Evolutionary conservation across 1,284 basidiomycete genomes (phyloP).

Genomic region (Laetiporus sulphureus): DNA sequence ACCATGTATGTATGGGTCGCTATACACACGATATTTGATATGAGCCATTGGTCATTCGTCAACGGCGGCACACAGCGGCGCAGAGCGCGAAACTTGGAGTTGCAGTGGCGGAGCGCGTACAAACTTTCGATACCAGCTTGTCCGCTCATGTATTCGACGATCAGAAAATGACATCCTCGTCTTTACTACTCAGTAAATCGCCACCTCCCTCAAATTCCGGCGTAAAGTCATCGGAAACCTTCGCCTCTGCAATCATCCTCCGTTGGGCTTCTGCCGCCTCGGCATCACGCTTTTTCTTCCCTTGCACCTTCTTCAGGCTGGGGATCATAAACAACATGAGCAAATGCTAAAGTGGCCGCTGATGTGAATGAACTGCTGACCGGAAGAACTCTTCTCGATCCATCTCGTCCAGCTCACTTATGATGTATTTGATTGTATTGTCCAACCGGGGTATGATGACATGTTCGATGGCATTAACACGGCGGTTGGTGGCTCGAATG

Average conservation of each 20-base stretch:
- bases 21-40: conserved; percentile 46
- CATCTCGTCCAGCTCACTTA: conserved; percentile 95
- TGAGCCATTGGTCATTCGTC: conserved; percentile 11
- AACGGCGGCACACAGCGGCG: neutral
- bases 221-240: conserved; percentile 16
- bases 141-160: no score
- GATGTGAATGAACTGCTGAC: conserved; percentile 31
- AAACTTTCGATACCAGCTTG: no score
- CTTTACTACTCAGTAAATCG: conserved; percentile 79
- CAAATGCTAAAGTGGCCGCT: no score
- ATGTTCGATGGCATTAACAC: conserved; percentile 99
- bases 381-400: conserved; percentile 97
- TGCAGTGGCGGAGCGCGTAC: neutral
- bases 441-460: conserved; percentile 94
- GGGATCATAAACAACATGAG: no score
- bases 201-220: conserved; percentile 20
- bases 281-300: conserved; percentile 89
- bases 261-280: conserved; percentile 40
- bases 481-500: conserved; percentile 95
- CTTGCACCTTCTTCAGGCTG: conserved; percentile 93
- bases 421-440: conserved; percentile 96
- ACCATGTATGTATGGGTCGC: conserved; percentile 44
- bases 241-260: conserved; percentile 23
- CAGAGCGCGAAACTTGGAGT: neutral
- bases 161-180: conserved; percentile 88